Percentiles rank a stretch among this genome's conserved stretches.
Conservation (phyloP, 225 moss, liverwort and hornwort species). For the Pseudisothecium myosuroides region DNA sequence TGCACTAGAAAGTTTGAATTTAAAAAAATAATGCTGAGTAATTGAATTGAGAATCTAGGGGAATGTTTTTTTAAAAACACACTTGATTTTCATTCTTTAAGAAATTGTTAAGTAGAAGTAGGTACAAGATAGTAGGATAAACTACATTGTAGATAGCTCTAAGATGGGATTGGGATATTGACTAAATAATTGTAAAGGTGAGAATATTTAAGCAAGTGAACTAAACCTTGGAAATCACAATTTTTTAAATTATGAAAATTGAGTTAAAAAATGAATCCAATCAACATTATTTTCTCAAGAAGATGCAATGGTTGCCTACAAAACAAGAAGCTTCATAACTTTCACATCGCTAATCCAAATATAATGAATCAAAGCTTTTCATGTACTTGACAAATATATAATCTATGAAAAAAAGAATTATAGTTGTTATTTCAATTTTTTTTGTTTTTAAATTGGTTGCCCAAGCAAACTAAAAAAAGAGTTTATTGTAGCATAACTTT, state of each 20-base stretch:
- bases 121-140: background rate
- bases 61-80: background rate
- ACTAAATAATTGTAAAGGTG: background rate
- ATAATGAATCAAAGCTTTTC: background rate
- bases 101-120: background rate
- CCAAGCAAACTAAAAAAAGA: background rate
- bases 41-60: background rate
- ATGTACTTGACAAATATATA: background rate
- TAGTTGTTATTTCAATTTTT: background rate
- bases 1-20: no score
- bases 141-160: background rate
- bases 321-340: background rate
- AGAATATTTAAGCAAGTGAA: background rate
- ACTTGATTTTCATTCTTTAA: background rate
- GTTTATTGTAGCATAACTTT: background rate
- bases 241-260: background rate
- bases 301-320: background rate
- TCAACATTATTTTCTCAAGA: accelerated
- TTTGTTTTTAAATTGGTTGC: background rate
- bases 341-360: background rate
- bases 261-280: background rate
- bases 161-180: background rate
- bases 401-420: background rate
- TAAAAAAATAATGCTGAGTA: background rate
- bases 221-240: background rate